phyloP scores from a whole-genome alignment of 768 basidiomycete genomes.

The Kwoniella sp. region DNA sequence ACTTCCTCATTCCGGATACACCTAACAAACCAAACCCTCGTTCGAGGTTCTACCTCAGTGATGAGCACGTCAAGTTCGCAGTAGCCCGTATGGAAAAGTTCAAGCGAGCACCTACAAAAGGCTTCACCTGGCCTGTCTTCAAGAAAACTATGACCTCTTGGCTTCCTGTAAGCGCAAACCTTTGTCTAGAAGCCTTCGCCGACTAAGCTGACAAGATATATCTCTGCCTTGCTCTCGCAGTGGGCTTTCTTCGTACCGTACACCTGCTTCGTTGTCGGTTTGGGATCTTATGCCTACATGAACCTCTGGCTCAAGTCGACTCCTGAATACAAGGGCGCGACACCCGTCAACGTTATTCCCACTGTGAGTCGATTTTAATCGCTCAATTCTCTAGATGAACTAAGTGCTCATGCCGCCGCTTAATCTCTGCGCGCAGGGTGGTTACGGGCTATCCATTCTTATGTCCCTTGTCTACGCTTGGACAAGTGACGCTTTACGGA shows the following conservation, averaged over 20 bases:
- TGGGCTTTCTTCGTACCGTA: slow-evolving; percentile 34
- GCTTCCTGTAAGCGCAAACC: slow-evolving; percentile 18
- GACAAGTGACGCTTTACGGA: slow-evolving; percentile 30
- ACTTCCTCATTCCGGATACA: slow-evolving; percentile 34
- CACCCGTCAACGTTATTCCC: slow-evolving; percentile 35
- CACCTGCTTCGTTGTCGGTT: slow-evolving; percentile 26
- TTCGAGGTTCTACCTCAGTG: slow-evolving; percentile 25
- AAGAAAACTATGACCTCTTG: slow-evolving; percentile 29
- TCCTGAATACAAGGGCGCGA: slow-evolving; percentile 21
- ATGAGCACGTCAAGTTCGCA: slow-evolving; percentile 29
- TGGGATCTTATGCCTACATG: slow-evolving; percentile 34
- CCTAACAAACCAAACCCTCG: slow-evolving; percentile 23
- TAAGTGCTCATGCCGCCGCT: not conserved
- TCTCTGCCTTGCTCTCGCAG: not conserved
- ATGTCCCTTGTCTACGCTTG: slow-evolving; percentile 29
- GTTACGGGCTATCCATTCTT: slow-evolving; percentile 31
- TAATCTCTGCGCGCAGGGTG: slow-evolving; percentile 8
- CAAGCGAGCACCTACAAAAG: slow-evolving; percentile 23
- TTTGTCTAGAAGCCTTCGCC: not conserved
- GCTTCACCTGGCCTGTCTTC: slow-evolving; percentile 30
- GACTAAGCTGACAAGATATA: not conserved
- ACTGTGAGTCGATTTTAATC: slow-evolving; percentile 16
- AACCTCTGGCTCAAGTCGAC: slow-evolving; percentile 33
- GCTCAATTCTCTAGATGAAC: not conserved
- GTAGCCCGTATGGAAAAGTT: slow-evolving; percentile 10